Evolutionary conservation across 2,329 filamentous ascomycete genomes (phyloP).

Genomic region (Epichloe scottii): DNA sequence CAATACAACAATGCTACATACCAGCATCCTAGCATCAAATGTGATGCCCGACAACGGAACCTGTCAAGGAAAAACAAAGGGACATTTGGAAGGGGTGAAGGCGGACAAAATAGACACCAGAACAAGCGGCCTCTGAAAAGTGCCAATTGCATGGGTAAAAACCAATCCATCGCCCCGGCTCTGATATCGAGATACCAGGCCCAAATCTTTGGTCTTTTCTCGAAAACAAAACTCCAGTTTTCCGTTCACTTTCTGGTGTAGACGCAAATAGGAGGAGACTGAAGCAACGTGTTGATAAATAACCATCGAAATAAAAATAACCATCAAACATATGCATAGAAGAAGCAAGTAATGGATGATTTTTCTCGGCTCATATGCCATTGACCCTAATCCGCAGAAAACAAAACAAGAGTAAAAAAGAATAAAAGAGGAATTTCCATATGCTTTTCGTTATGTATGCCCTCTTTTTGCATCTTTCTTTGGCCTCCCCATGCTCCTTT

Average conservation of each 20-base stretch:
- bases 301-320: background rate
- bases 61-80: constrained; percentile 3
- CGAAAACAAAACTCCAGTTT: background rate
- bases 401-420: background rate
- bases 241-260: background rate
- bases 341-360: background rate
- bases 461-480: background rate
- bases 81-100: background rate
- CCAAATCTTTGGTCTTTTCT: background rate
- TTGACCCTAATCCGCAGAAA: background rate
- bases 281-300: background rate
- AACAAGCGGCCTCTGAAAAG: background rate
- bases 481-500: background rate
- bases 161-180: background rate
- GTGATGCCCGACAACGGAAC: background rate
- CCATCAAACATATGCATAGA: constrained; percentile 1
- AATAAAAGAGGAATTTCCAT: background rate
- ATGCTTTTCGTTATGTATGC: constrained; percentile 2
- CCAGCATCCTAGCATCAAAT: constrained; percentile 10
- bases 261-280: background rate
- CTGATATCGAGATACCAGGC: background rate
- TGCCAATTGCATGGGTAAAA: background rate
- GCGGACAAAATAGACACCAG: background rate
- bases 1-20: constrained; percentile 9
- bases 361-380: background rate